Evolutionary conservation across 1,284 basidiomycete species (phyloP).

Genomic region (Cryptococcus sp.): DNA sequence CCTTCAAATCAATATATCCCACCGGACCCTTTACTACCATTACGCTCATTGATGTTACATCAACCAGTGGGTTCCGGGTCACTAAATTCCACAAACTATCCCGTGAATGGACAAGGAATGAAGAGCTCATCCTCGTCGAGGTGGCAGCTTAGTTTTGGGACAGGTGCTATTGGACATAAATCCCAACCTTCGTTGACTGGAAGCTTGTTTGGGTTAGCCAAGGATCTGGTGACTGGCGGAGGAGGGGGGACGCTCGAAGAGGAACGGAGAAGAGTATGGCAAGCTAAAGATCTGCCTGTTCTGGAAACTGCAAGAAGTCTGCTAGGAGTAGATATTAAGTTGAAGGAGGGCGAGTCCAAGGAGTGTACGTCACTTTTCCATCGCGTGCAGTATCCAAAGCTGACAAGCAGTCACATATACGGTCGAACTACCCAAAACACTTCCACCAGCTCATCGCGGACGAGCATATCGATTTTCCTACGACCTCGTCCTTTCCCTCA

Average conservation of each 20-base stretch:
- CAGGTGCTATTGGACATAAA: conserved; percentile 40
- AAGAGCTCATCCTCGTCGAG: conserved; percentile 13
- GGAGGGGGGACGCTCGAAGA: conserved; percentile 43
- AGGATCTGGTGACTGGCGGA: conserved; percentile 39
- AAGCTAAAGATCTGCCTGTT: conserved; percentile 45
- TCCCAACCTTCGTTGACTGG: conserved; percentile 46
- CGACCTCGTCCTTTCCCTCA: conserved; percentile 70
- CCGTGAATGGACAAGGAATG: background rate
- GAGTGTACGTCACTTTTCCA: conserved; percentile 29
- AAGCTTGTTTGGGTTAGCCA: conserved; percentile 45
- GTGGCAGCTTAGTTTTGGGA: conserved; percentile 44
- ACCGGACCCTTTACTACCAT: conserved; percentile 47
- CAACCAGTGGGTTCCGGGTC: conserved; percentile 47
- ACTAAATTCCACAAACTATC: conserved; percentile 48
- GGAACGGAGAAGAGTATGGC: conserved; percentile 47
- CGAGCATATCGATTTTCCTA: conserved; percentile 80
- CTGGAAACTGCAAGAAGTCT: conserved; percentile 42
- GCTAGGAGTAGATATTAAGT: conserved; percentile 41
- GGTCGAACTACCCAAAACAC: conserved; percentile 64
- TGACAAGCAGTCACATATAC: conserved; percentile 65
- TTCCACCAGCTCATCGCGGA: conserved; percentile 88
- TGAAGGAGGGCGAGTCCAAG: conserved; percentile 37
- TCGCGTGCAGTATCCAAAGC: background rate
- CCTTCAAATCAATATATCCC: conserved; percentile 47
- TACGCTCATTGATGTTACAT: conserved; percentile 43